Evolutionary conservation across 1,284 basidiomycete species (phyloP).

Genomic region (Thecaphora thlaspeos): DNA sequence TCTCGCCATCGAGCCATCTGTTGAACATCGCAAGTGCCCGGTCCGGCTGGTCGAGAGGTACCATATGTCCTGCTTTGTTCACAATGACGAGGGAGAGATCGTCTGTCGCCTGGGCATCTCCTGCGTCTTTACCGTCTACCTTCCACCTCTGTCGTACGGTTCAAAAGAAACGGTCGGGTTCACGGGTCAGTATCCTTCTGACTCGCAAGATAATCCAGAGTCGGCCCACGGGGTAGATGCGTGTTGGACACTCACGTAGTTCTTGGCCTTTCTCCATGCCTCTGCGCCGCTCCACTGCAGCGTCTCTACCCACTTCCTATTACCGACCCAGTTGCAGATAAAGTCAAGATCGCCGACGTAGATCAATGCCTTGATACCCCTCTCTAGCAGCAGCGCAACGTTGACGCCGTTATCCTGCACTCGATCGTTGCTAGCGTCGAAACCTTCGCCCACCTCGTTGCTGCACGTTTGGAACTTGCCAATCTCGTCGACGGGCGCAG

Average conservation of each 20-base stretch:
- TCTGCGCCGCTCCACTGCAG: conserved; percentile 26
- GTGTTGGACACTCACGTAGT: conserved; percentile 14
- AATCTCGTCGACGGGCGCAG: conserved; percentile 29
- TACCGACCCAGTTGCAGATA: conserved; percentile 52
- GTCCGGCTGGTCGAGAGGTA: conserved; percentile 43
- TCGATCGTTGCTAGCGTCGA: conserved; percentile 18
- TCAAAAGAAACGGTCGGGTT: background rate
- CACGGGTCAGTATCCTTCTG: no score
- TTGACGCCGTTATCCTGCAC: conserved; percentile 59
- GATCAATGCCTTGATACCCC: conserved; percentile 70
- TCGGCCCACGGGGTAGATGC: no score
- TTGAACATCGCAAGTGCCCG: conserved; percentile 47
- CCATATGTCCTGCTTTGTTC: conserved; percentile 45
- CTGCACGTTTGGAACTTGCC: conserved; percentile 43
- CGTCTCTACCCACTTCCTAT: conserved; percentile 30
- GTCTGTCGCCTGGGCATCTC: conserved; percentile 23
- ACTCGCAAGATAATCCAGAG: no score
- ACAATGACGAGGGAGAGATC: conserved; percentile 41
- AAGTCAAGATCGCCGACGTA: conserved; percentile 65
- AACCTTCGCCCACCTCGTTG: conserved; percentile 21
- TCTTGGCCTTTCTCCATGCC: conserved; percentile 15
- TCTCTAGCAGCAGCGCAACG: conserved; percentile 71
- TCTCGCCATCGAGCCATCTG: conserved; percentile 47
- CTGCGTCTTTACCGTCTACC: conserved; percentile 32
- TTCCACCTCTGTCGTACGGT: conserved; percentile 18